Base-by-base conservation (phyloP, 768 basidiomycete genomes). In the Termitomyces sp. region DNA sequence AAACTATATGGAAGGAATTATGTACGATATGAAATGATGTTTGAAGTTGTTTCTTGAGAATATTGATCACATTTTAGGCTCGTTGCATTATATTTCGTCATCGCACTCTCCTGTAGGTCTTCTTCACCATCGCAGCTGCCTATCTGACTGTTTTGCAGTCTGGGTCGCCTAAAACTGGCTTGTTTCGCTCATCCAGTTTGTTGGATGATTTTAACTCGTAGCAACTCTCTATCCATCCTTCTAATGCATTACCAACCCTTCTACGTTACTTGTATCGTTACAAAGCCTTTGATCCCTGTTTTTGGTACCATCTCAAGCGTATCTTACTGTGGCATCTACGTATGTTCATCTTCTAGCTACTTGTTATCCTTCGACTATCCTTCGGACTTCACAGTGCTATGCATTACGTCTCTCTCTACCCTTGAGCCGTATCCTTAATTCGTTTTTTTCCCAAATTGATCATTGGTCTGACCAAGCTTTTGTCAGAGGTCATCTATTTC, bases 1-100 rank as follows among this genome's bases (percentile, higher is more conserved):
- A 15, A 94, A 95, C 65, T 94, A 92, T 65, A 89, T 96, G 86
- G 93, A 95, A 72, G 94, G 94, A 34, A 67, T 92, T 42, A 88
- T 94, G 90, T 76, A 61, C 19, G 71, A 64, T 40, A 15, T 10
- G 26, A 30, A 19, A 1, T 0, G 10, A 8, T 22, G 8, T 17
- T 15, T 12, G 0, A 15, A 38, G 11, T 5, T n/a, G 12, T 4
- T 15, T 14, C 17, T 41, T 22, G 9, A 42, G 11, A 9, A 34
- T 15, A 37, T 34, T 51, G 3, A 44, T 22, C 67, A 35, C 60
- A 74, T 17, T 5, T 14, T 15, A 74, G 77, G 79, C 71, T 82
- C 35, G 58, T 81, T 35, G 77, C 87, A 0, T 74, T 94, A 19
- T 94, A 94, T 67, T 69, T 88, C 42, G 87, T 93, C 63, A 88